These are phyloP conservation scores for Circinella umbellata DNA, from an alignment of 371 early-diverging fungal genomes.

Conservation along the genomic window DNA sequence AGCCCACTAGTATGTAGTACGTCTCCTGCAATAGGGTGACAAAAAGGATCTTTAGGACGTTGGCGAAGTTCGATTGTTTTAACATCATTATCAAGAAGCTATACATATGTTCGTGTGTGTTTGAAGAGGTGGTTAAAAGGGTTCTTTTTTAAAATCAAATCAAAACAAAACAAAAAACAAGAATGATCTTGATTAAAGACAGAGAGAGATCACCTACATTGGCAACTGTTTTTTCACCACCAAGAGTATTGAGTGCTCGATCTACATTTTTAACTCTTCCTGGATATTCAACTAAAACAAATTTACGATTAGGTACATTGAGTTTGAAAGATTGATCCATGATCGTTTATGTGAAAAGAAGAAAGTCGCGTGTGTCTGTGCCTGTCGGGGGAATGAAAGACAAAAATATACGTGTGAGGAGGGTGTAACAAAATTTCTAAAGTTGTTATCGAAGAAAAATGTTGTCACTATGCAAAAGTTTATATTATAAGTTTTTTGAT, in stretches of 20 bases:
- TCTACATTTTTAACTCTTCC: slow-evolving; percentile 53
- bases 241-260: slow-evolving; percentile 54
- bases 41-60: slow-evolving; percentile 63
- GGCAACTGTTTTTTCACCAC: slow-evolving; percentile 48
- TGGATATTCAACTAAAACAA: slow-evolving; percentile 65
- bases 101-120: neutral
- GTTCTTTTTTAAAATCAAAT: too few relatives aligned
- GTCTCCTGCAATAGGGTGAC: slow-evolving; percentile 67
- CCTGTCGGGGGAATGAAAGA: too few relatives aligned
- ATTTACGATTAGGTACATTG: slow-evolving; percentile 29
- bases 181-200: too few relatives aligned
- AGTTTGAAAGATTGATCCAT: slow-evolving; percentile 9
- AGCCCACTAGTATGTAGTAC: slow-evolving; percentile 53
- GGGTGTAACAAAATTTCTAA: too few relatives aligned
- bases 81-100: slow-evolving; percentile 19
- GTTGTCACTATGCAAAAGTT: too few relatives aligned
- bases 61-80: slow-evolving; percentile 52
- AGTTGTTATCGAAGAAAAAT: too few relatives aligned
- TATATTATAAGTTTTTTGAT: too few relatives aligned
- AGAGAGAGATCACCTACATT: slow-evolving; percentile 18
- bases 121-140: too few relatives aligned
- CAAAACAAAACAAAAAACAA: too few relatives aligned
- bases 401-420: too few relatives aligned
- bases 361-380: neutral
- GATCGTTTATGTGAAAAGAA: neutral